Conservation (phyloP, 352 stramenopile genomes). For the Globisporangium cystogenes region DNA sequence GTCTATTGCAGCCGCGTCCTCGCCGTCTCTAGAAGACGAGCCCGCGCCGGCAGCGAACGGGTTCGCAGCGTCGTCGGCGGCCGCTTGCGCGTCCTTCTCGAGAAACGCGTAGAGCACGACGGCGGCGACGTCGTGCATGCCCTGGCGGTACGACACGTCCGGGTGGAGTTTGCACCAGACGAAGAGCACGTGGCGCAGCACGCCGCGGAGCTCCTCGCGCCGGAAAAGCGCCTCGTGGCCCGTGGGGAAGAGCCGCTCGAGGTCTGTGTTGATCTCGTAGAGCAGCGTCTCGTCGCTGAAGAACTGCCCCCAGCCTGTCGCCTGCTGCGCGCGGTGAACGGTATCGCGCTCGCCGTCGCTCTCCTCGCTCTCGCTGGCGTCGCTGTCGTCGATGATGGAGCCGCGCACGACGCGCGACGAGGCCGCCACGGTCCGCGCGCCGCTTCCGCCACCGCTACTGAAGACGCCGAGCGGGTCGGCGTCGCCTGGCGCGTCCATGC, state of each 20-base stretch:
- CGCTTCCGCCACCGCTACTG: neutral
- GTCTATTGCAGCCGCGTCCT: neutral
- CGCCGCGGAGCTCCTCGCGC: conserved; percentile 50
- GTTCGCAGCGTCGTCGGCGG: conserved; percentile 4
- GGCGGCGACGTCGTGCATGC: conserved; percentile 79
- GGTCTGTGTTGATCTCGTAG: conserved; percentile 79
- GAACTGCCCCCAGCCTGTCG: conserved; percentile 45
- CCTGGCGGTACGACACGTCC: conserved; percentile 79
- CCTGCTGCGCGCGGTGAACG: neutral
- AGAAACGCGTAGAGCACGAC: conserved; percentile 75
- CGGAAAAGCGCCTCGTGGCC: conserved; percentile 79
- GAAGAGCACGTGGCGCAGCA: conserved; percentile 74
- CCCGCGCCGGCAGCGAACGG: conserved; percentile 9
- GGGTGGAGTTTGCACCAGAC: conserved; percentile 79
- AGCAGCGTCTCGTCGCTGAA: conserved; percentile 66
- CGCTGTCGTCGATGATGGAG: conserved; percentile 16
- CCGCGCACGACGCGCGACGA: conserved; percentile 4
- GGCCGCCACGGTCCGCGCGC: neutral
- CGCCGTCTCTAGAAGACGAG: neutral
- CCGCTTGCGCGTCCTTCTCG: conserved; percentile 3
- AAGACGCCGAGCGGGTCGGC: conserved; percentile 41
- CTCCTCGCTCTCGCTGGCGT: conserved; percentile 9
- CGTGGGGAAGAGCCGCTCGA: conserved; percentile 66
- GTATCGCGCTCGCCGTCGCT: neutral
- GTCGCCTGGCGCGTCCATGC: conserved; percentile 45